Evolutionary conservation across 257 asterid genomes (phyloP), one percentile per base, ranked within the genome.

Genomic region (Marsdenia floribunda): DNA sequence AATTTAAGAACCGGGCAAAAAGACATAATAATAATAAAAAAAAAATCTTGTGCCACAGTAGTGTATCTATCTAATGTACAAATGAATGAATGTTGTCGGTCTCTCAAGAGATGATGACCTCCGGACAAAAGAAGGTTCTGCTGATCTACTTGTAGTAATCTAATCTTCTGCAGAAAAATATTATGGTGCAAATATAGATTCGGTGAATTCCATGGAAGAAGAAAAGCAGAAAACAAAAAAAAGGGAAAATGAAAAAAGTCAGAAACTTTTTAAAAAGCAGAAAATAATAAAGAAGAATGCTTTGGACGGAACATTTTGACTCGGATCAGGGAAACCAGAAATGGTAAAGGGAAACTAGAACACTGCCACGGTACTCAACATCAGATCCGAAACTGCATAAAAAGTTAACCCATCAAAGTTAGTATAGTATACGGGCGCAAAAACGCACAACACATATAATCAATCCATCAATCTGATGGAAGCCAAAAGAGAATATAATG

Each of bases 331-430:
- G 60, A 21, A 75, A 52, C 91, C 83, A 72, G 65, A 85, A 63
- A 82, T 84, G 73, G 91, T 68, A 89, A 81, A 74, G 65, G 13
- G 63, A 70, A 82, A 75, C 79, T 72, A 49, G 37, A 63, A 21
- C 40, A 53, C 53, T 37, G 14, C 50, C 18, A 69, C 37, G 72
- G 50, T 4, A 57, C 49, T 26, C 35, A 49, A 73, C 72, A 81
- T 77, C 80, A 54, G 52, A 77, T n/a, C 18, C 77, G 72, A 77
- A 79, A 54, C 70, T 70, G 64, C 71, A 38, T 49, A 53, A 44
- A 47, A 47, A 33, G 75, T 68, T 57, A 57, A 76, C 22, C n/a
- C 22, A 13, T 67, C 46, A 18, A 42, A 26, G 4, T 60, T 44
- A 38, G 59, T 44, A 44, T 44, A 0, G 10, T 44, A 44, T 6